Conservation (phyloP, 163 green algal species). For the Smithsoniella earleae region DNA sequence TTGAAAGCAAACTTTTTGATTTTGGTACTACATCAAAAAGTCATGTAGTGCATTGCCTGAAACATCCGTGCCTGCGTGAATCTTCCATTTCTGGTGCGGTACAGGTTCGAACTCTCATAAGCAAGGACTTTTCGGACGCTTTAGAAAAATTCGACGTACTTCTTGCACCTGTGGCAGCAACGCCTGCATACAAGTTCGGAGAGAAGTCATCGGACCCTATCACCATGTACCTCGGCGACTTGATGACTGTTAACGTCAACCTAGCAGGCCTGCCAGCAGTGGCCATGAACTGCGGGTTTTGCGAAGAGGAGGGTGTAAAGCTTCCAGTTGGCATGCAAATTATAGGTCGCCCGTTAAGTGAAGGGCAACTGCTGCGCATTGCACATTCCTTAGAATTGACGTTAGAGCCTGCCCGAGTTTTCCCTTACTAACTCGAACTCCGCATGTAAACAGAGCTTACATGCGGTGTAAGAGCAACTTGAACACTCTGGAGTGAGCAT, state of each 20-base stretch:
- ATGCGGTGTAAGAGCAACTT: too few species aligned
- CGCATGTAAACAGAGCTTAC: background rate
- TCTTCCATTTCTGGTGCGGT: too few species aligned
- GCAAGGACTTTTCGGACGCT: constrained; percentile 56
- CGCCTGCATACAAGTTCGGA: constrained; percentile 67
- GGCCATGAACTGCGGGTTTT: constrained; percentile 63
- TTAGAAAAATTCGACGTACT: constrained; percentile 70
- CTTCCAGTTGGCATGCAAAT: constrained; percentile 85
- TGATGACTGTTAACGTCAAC: constrained; percentile 90
- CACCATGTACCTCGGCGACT: constrained; percentile 87
- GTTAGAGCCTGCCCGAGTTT: constrained; percentile 21
- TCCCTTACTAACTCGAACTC: background rate
- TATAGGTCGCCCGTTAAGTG: constrained; percentile 69
- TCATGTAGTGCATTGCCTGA: too few species aligned
- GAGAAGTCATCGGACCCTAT: constrained; percentile 72
- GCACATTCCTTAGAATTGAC: constrained; percentile 71
- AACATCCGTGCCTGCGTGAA: too few species aligned
- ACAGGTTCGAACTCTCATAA: constrained; percentile 77
- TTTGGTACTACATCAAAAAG: too few species aligned
- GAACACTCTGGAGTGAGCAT: too few species aligned
- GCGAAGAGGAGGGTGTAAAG: constrained; percentile 31
- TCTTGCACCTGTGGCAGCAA: constrained; percentile 72
- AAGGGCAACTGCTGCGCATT: constrained; percentile 57
- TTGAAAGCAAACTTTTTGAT: too few species aligned
- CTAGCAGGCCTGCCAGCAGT: constrained; percentile 86